Conservation (phyloP, 768 basidiomycete species). For the Termitomyces sp. region DNA sequence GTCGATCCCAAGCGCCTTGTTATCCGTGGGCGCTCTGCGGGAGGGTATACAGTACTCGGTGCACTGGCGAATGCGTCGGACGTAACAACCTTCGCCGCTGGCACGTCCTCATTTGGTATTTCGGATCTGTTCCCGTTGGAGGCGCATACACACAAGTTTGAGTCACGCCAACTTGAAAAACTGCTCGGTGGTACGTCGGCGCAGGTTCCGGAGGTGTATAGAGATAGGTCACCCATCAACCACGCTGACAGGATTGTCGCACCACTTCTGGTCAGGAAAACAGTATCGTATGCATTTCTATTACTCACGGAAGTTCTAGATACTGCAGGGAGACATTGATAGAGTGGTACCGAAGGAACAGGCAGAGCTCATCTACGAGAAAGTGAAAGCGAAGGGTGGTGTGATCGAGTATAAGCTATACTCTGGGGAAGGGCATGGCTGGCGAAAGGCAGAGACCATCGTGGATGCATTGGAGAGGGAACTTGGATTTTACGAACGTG, state of each 20-base stretch:
- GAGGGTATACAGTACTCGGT: conserved; percentile 68
- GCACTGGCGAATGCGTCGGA: conserved; percentile 35
- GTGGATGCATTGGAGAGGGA: conserved; percentile 51
- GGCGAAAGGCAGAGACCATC: conserved; percentile 53
- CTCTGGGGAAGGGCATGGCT: conserved; percentile 66
- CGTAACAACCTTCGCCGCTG: conserved; percentile 56
- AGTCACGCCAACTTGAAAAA: conserved; percentile 54
- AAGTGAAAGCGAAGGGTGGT: conserved; percentile 46
- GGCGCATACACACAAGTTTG: conserved; percentile 71
- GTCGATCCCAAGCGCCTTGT: conserved; percentile 62
- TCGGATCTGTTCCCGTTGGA: conserved; percentile 56
- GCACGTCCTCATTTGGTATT: conserved; percentile 64
- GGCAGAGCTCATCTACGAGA: conserved; percentile 53
- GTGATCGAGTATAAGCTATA: conserved; percentile 58
- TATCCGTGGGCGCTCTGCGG: conserved; percentile 71
- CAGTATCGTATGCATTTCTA: background rate
- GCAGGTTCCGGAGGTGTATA: conserved; percentile 55
- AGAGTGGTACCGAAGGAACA: conserved; percentile 67
- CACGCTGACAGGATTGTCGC: conserved; percentile 59
- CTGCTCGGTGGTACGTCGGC: conserved; percentile 59
- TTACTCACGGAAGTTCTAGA: conserved; percentile 30
- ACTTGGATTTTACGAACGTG: conserved; percentile 49
- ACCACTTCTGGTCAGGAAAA: conserved; percentile 55
- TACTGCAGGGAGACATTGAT: conserved; percentile 66
- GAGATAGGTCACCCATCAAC: conserved; percentile 58